Conservation (phyloP, 75 land plant species). For the Ceratopteris richardii region DNA sequence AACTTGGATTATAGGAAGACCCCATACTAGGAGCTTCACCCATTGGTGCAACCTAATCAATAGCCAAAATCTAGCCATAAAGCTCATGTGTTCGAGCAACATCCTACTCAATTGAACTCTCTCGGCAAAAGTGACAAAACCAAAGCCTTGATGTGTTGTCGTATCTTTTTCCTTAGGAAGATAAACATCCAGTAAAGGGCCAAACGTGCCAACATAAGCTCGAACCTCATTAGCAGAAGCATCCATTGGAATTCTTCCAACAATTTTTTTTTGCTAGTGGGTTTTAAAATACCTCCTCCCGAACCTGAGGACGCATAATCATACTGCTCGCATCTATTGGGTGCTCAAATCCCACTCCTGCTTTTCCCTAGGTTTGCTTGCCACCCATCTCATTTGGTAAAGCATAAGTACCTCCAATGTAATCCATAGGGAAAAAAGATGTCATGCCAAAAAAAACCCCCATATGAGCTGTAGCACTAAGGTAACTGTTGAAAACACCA, state of each 20-base stretch:
- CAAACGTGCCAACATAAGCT: constrained; percentile 83
- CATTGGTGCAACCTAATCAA: constrained; percentile 11
- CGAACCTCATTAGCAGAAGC: constrained; percentile 82
- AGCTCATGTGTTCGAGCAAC: constrained; percentile 80
- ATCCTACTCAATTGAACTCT: constrained; percentile 88
- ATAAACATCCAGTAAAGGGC: constrained; percentile 85
- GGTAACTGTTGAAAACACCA: constrained; percentile 85
- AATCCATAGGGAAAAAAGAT: constrained; percentile 46
- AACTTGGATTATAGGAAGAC: neutral
- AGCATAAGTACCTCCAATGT: constrained; percentile 36
- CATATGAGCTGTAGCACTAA: constrained; percentile 59
- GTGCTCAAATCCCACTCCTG: neutral
- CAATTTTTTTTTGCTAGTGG: constrained; percentile 82
- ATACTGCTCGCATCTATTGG: neutral
- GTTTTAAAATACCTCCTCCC: constrained; percentile 21
- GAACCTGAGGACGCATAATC: neutral
- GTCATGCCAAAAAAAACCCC: constrained; percentile 70
- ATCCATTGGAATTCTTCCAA: constrained; percentile 91
- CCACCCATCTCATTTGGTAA: constrained; percentile 7
- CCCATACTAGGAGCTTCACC: too few relatives aligned
- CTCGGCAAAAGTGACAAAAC: too few relatives aligned
- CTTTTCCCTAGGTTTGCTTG: neutral
- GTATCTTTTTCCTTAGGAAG: constrained; percentile 96
- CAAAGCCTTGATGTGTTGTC: constrained; percentile 83
- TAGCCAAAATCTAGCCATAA: constrained; percentile 55